Conservation (phyloP, 1,284 basidiomycete genomes). For the Tilletia setariae region DNA sequence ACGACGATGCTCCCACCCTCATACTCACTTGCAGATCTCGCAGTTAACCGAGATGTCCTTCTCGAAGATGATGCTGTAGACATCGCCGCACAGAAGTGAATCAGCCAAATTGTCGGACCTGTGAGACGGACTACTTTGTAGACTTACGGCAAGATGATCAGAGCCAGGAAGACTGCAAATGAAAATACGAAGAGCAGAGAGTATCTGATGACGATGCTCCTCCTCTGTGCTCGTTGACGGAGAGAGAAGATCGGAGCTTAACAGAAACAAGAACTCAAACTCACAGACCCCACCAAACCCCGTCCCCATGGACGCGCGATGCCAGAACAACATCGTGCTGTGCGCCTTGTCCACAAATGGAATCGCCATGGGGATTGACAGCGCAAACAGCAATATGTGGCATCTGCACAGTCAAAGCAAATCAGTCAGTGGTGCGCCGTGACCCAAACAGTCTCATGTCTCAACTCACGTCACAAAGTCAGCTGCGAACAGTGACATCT, state of each 20-base stretch:
- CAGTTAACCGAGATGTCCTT: constrained; percentile 15
- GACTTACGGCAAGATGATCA: constrained; percentile 54
- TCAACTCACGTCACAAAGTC: constrained; percentile 42
- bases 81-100: background rate
- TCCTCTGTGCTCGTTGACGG: constrained; percentile 50
- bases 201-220: constrained; percentile 63
- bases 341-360: constrained; percentile 48
- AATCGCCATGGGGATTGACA: constrained; percentile 61
- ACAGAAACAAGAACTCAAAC: constrained; percentile 82
- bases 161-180: constrained; percentile 70
- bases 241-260: constrained; percentile 72
- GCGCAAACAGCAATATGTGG: constrained; percentile 50
- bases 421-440: background rate
- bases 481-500: constrained; percentile 51
- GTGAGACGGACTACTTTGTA: background rate
- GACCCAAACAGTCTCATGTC: background rate
- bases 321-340: constrained; percentile 57
- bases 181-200: constrained; percentile 74
- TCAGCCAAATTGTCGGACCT: background rate
- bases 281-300: constrained; percentile 51
- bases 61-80: constrained; percentile 15
- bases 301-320: constrained; percentile 62
- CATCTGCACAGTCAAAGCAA: background rate
- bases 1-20: too few species aligned
- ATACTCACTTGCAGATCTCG: constrained; percentile 10